A percentile compares a stretch with the other conserved stretches of the same genome.
Conservation (phyloP, 179 eudicot species). For the Spinacia oleracea region DNA sequence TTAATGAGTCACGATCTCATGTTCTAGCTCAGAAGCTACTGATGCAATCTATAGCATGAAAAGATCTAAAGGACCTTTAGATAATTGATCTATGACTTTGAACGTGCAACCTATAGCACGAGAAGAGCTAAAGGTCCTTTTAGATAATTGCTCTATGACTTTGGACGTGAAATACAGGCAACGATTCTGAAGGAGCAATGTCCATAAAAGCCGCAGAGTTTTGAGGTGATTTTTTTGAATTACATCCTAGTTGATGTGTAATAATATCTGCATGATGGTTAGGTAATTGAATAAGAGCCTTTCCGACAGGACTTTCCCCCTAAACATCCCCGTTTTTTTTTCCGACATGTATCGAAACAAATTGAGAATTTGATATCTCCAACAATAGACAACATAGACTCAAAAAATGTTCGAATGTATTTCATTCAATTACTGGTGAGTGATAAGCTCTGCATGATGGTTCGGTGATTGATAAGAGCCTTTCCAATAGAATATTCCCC, state of each 20-base stretch:
- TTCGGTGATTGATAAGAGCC: neutral
- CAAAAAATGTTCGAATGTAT: neutral
- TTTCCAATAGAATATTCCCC: no score
- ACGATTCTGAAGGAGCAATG: neutral
- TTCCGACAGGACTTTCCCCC: neutral
- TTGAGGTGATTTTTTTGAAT: neutral
- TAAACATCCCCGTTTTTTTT: no score
- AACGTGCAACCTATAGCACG: neutral
- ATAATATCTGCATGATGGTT: neutral
- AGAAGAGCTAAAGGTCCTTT: neutral
- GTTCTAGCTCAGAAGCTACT: neutral
- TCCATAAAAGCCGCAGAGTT: neutral
- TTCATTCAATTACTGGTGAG: neutral
- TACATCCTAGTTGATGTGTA: neutral
- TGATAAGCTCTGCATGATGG: neutral
- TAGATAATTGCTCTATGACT: neutral
- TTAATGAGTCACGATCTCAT: no score
- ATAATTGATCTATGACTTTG: neutral
- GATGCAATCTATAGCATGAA: neutral
- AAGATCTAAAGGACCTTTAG: neutral
- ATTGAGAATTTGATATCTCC: neutral
- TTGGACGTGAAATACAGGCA: neutral
- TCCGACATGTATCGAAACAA: neutral
- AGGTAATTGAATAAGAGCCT: neutral
- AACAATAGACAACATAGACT: neutral